Base-by-base conservation (phyloP, 2,329 filamentous ascomycete genomes). In the Aspergillus aculeatinus region DNA sequence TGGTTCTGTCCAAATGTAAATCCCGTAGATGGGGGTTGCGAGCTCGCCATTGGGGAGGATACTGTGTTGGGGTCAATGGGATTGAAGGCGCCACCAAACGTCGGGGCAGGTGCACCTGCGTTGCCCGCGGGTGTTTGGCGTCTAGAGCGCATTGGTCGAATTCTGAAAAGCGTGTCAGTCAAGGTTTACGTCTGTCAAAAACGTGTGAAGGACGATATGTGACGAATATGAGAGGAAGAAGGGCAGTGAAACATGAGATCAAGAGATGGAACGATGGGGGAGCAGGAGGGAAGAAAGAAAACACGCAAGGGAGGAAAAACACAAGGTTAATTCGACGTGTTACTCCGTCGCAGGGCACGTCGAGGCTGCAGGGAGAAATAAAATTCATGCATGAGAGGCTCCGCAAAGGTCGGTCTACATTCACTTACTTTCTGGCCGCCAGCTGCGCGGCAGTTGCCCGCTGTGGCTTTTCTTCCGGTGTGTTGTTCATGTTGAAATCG, bases 371-470 rank as follows among this genome's bases (percentile, higher is more conserved):
- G 49, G 39, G 54, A 51, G 48, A 27, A 48, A 33, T 25, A 33
- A 33, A 65, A 64, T 33, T 60, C 42, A 48, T 55, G 53, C 53
- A 64, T 65, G 23, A 59, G 57, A 44, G 54, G 63, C 58, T 31
- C 56, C 54, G 62, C 51, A 62, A 66, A 60, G 47, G 61, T 57
- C 60, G 51, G 63, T 58, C 62, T 66, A 54, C 58, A 64, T 63
- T 63, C 51, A 84, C 83, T 79, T 76, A 85, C 83, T 80, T 84
- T 75, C 83, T 79, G 61, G 72, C 74, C 33, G 83, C 82, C 72
- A 84, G 54, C 72, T 85, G 82, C 44, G 82, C 82, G 44, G 82
- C 82, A 29, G 82, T 84, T 35, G 83, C 82, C 72, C 77, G 78
- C 66, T 79, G 76, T 27, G 79, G 78, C 65, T 76, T 74, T 2